Evolutionary conservation across 164 flowering plant genomes (phyloP), one percentile per base, ranked within the genome.

Genomic region (Echeveria elegans): DNA sequence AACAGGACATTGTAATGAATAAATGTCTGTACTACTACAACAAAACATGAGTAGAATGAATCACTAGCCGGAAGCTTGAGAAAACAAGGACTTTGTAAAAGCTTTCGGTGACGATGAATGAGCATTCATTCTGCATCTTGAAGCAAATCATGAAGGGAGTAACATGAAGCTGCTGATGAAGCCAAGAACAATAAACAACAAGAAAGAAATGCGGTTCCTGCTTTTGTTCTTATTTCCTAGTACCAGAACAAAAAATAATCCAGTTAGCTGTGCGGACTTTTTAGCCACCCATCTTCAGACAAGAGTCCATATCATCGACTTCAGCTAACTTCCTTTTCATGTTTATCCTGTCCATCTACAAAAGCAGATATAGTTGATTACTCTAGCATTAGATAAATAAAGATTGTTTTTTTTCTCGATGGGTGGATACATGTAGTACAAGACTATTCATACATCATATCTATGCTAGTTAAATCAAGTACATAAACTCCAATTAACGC

Each of bases 291-390:
- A 53, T 73, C 79, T 64, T 78, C 68, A 67, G 74, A 80, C 65
- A 69, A 63, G 43, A 81, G 73, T 32, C 75, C 76, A 80, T 80
- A 38, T 82, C 89, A 75, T 91, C 92, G 79, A 86, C 77, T 66
- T 91, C 93, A 24, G 76, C 70, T 52, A 82, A 38, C 70, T 70
- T 86, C 72, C 70, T 85, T 72, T 72, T 82, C 67, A 88, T 76
- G 68, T 82, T 88, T 43, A 53, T 71, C 68, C 83, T 91, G 74
- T 91, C 93, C 75, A 67, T 73, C 97, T 91, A 69, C 14, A 62
- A 74, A 66, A 4, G 16, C 16, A 52, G 58, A n/a, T 52, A 7
- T 21, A 52, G 28, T 10, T 18, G 7, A 3, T 34, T 34, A 3
- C 37, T 34, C 5, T 3, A 34, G 37, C 37, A 34, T 43, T 43